phyloP scores from a whole-genome alignment of 176 grass and related monocot species.

The Pharus latifolius region DNA sequence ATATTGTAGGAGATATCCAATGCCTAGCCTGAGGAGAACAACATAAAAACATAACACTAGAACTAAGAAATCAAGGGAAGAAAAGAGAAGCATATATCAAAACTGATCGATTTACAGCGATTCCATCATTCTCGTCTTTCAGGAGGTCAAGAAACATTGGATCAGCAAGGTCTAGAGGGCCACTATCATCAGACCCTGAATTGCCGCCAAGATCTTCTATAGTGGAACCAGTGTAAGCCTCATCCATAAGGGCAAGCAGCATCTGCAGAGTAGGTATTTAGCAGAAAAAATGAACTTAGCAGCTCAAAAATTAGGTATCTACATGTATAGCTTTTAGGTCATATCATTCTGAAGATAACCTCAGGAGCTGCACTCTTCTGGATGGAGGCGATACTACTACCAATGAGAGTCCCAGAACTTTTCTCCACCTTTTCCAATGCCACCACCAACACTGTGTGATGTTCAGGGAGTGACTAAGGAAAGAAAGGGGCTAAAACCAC shows the following conservation, averaged over 20 bases:
- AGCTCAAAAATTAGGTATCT: neutral
- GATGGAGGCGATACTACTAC: constrained; percentile 93
- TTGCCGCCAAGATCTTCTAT: constrained; percentile 67
- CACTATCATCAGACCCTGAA: constrained; percentile 67
- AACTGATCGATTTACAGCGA: constrained; percentile 55
- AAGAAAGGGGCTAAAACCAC: neutral
- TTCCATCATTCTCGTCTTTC: constrained; percentile 96
- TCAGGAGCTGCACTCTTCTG: constrained; percentile 97
- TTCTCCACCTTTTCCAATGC: constrained; percentile 94
- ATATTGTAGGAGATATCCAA: constrained; percentile 86
- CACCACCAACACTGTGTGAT: constrained; percentile 76
- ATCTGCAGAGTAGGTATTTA: constrained; percentile 48
- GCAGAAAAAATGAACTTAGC: constrained; percentile 9
- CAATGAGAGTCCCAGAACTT: constrained; percentile 83
- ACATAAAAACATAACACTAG: neutral
- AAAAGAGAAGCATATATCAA: neutral
- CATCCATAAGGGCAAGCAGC: constrained; percentile 93
- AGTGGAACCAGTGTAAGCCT: constrained; percentile 87
- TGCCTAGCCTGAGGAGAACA: constrained; percentile 53
- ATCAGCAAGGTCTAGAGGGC: constrained; percentile 67
- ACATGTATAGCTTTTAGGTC: neutral
- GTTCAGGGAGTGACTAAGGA: neutral
- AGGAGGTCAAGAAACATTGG: constrained; percentile 91
- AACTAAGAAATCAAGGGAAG: neutral
- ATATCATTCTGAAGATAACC: constrained; percentile 36